Evolutionary conservation across 306 rosid genomes (phyloP).

Genomic region (Lathyrus oleraceus): DNA sequence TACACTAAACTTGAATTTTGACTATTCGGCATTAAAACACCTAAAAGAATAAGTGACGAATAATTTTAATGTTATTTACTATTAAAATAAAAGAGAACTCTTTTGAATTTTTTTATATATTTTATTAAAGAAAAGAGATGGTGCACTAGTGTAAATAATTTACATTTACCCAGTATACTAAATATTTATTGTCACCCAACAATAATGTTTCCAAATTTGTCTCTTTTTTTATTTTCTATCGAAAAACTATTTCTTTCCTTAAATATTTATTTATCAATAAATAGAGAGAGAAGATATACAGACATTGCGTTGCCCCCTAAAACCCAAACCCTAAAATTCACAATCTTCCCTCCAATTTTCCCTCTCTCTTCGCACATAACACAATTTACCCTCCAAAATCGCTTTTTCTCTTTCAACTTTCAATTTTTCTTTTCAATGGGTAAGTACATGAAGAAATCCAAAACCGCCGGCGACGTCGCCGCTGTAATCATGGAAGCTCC

Average conservation of each 20-base stretch:
- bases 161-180: too few species aligned
- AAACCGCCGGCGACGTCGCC: conserved; percentile 54
- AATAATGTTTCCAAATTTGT: too few species aligned
- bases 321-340: conserved; percentile 31
- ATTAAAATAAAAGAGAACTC: too few species aligned
- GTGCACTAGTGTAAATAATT: too few species aligned
- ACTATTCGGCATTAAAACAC: too few species aligned
- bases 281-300: background rate
- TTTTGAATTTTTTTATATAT: too few species aligned
- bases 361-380: conserved; percentile 1
- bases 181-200: too few species aligned
- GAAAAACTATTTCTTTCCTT: too few species aligned
- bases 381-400: background rate
- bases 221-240: background rate
- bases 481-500: conserved; percentile 55
- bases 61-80: too few species aligned
- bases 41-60: too few species aligned
- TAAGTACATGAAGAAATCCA: conserved; percentile 78
- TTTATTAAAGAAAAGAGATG: too few species aligned
- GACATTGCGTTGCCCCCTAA: background rate
- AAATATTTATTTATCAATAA: background rate
- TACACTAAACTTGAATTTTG: too few species aligned
- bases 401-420: background rate
- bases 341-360: conserved; percentile 19
- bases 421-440: conserved; percentile 47